These are phyloP conservation scores for Panellus pusillus DNA, from an alignment of 768 basidiomycete genomes.

Conservation along the genomic window DNA sequence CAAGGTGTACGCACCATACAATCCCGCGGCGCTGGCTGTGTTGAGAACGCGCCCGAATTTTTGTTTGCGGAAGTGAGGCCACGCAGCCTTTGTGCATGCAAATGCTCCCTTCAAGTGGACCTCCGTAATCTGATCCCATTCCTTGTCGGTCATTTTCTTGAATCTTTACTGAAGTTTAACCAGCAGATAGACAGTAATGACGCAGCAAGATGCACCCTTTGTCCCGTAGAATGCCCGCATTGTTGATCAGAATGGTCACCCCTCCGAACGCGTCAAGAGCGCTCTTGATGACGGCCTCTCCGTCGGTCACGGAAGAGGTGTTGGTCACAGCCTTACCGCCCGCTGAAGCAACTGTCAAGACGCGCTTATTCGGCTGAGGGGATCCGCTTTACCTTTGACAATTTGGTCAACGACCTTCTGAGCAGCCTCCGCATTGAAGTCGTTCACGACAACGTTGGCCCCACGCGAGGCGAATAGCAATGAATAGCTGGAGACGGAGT, in stretches of 20 bases:
- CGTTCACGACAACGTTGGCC: constrained; percentile 94
- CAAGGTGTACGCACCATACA: constrained; percentile 64
- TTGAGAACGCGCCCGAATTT: constrained; percentile 95
- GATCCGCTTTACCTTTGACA: constrained; percentile 54
- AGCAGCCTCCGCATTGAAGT: constrained; percentile 84
- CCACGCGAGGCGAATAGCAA: constrained; percentile 90
- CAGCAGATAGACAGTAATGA: not conserved
- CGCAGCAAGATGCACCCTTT: constrained; percentile 53
- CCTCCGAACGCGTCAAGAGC: constrained; percentile 84
- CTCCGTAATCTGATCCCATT: constrained; percentile 85
- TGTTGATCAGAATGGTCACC: constrained; percentile 90
- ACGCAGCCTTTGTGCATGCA: constrained; percentile 90
- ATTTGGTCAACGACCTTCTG: constrained; percentile 94
- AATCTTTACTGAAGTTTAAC: constrained; percentile 50
- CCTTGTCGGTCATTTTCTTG: constrained; percentile 96
- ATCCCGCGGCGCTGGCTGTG: constrained; percentile 90
- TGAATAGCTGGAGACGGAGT: constrained; percentile 63
- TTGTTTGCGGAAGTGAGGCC: constrained; percentile 94
- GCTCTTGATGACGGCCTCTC: constrained; percentile 80
- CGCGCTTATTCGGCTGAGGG: not conserved
- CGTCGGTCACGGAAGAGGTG: constrained; percentile 84
- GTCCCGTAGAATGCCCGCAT: constrained; percentile 88
- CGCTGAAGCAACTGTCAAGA: constrained; percentile 41
- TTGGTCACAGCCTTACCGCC: constrained; percentile 90
- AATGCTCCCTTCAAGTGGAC: constrained; percentile 96